A percentile compares a stretch with the other conserved stretches of the same genome.
phyloP scores from a whole-genome alignment of 2,329 filamentous ascomycete genomes.

The Drechslerella dactyloides region DNA sequence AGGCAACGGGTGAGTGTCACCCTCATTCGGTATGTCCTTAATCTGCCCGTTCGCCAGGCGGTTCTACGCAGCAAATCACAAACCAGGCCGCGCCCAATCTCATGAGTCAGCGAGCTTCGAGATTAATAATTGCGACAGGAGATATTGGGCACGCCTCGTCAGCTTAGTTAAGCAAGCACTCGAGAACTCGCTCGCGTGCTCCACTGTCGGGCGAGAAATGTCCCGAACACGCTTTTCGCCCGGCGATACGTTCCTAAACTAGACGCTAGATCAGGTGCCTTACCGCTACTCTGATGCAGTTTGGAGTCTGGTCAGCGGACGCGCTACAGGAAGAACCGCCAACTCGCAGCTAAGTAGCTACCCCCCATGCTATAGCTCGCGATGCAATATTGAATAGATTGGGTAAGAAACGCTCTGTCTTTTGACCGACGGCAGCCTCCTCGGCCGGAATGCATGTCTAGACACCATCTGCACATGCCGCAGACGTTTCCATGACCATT shows the following conservation, averaged over 20 bases:
- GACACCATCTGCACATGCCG: too few relatives aligned
- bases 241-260: constrained; percentile 14
- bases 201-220: constrained; percentile 48
- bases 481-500: too few relatives aligned
- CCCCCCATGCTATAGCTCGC: constrained; percentile 1
- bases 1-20: constrained; percentile 64
- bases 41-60: constrained; percentile 44
- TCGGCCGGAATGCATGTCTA: too few relatives aligned
- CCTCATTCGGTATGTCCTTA: constrained; percentile 41
- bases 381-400: background rate
- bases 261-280: constrained; percentile 38
- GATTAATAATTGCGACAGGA: constrained; percentile 38
- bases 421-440: too few relatives aligned
- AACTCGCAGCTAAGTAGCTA: too few relatives aligned
- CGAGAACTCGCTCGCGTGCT: constrained; percentile 5
- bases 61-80: constrained; percentile 18
- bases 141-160: constrained; percentile 36
- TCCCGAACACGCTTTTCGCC: constrained; percentile 13
- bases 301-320: constrained; percentile 30
- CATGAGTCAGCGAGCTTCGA: background rate
- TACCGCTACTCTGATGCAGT: constrained; percentile 45
- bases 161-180: constrained; percentile 44
- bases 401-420: too few relatives aligned
- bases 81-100: background rate
- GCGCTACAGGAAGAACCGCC: too few relatives aligned